Base-by-base conservation (phyloP, 2,329 filamentous ascomycete genomes). In the Xylaria hypoxylon region DNA sequence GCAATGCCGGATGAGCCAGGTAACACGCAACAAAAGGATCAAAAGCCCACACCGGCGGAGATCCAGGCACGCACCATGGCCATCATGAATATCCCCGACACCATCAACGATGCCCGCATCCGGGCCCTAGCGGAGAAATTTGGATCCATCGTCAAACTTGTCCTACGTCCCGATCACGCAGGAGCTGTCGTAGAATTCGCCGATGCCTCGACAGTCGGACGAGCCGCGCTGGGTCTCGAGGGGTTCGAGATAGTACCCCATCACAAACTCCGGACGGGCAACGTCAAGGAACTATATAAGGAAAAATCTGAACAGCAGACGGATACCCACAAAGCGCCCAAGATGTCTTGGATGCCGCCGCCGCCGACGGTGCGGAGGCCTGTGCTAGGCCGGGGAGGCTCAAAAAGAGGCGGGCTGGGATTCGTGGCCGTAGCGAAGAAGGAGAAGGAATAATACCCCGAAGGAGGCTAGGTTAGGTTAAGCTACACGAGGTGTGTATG, bases 61-160 rank as follows among this genome's bases (percentile, higher is more conserved):
- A 85, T 87, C 22, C 79, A 83, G 33, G 87, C 89, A 56, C 89
- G 93, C 59, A 96, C 92, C 0, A 85, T 98, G 56, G 91, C 90
- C 10, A 82, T 99, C 31, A 87, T 97, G 80, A 91, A 94, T 68
- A 83, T 99, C 1, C 93, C 96, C 0, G 96, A 98, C 75, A 98
- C 94, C 0, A 88, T 98, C 74, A 97, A 96, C 70, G 93, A 97
- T 74, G 89, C 92, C 1, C 92, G 94, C 33, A 88, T 99, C 61
- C 88, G 88, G 50, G 85, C 89, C 0, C 82, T 96, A 2, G 89
- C 92, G 8, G 90, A 93, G 72, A 85, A 88, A 1, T 85, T 90
- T 50, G 94, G 93, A 0, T 79, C 85, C 1, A 84, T 97, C 26
- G 84, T 90, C 69, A 95, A 94, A 77, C 84, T 98, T 3, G 85